A percentile compares a stretch with the other conserved stretches of the same genome.
Evolutionary conservation across 2,329 filamentous ascomycete species (phyloP).

Genomic region (Bipolaris sorokiniana): DNA sequence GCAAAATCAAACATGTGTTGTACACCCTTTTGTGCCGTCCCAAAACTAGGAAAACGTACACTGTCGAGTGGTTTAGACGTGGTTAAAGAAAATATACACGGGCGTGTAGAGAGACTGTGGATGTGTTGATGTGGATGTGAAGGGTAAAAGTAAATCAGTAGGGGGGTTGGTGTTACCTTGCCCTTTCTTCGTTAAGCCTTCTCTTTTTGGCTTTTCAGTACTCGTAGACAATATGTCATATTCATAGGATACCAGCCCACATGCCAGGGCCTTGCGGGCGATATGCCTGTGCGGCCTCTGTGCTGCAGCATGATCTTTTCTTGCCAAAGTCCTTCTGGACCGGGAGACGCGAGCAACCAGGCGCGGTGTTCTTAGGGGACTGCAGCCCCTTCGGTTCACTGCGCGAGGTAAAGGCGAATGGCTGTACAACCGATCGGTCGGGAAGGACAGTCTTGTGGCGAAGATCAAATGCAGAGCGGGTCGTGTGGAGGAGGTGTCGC

Average conservation of each 20-base stretch:
- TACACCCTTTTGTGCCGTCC: constrained; percentile 2
- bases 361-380: constrained; percentile 48
- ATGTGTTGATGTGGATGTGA: constrained; percentile 5
- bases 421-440: constrained; percentile 45
- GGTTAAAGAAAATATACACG: constrained; percentile 28
- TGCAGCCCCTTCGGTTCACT: constrained; percentile 47
- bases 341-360: constrained; percentile 51
- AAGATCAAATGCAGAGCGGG: constrained; percentile 50
- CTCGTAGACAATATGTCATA: constrained; percentile 12
- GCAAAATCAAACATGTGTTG: constrained; percentile 19
- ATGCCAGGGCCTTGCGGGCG: constrained; percentile 66
- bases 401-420: constrained; percentile 37
- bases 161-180: constrained; percentile 15
- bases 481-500: constrained; percentile 62
- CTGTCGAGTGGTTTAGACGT: constrained; percentile 14
- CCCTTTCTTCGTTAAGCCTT: constrained; percentile 28
- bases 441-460: constrained; percentile 43
- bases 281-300: constrained; percentile 61
- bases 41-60: constrained; percentile 16
- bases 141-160: constrained; percentile 7
- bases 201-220: constrained; percentile 24
- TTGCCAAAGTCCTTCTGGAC: constrained; percentile 58
- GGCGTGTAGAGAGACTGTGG: constrained; percentile 20
- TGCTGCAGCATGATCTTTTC: constrained; percentile 71
- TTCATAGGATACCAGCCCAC: constrained; percentile 67